These are phyloP conservation scores for Aspergillus fructus DNA, from an alignment of 2,329 filamentous ascomycete species.

Conservation along the genomic window DNA sequence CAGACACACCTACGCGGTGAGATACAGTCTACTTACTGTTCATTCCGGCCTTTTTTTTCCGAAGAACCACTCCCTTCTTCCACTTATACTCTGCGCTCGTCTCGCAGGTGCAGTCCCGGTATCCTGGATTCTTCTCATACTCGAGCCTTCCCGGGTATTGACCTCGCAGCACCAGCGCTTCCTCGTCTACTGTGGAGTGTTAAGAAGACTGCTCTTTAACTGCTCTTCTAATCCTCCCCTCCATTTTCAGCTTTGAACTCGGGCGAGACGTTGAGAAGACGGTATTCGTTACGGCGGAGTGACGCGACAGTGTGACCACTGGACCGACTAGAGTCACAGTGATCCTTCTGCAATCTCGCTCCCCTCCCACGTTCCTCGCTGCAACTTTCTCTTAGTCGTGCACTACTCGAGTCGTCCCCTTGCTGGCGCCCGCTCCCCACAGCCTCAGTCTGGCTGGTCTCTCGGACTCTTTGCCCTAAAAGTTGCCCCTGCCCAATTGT, in stretches of 20 bases:
- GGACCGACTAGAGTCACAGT: too few relatives aligned
- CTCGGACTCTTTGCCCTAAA: slow-evolving; percentile 19
- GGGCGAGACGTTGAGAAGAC: too few relatives aligned
- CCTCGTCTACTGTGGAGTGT: background rate
- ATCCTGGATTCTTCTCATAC: background rate
- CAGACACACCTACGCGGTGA: background rate
- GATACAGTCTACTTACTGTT: background rate
- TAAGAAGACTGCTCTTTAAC: background rate
- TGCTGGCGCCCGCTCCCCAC: slow-evolving; percentile 9
- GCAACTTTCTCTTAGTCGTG: background rate
- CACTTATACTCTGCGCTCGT: too few relatives aligned
- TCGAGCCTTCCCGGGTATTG: background rate
- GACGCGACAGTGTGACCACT: too few relatives aligned
- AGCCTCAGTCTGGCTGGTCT: slow-evolving; percentile 12
- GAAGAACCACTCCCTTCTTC: too few relatives aligned
- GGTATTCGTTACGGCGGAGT: too few relatives aligned
- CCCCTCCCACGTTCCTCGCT: background rate
- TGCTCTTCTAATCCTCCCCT: background rate
- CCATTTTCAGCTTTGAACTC: background rate
- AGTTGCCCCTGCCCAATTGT: slow-evolving; percentile 22
- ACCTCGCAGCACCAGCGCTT: background rate
- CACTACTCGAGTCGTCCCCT: background rate
- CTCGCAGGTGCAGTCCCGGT: background rate
- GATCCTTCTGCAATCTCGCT: background rate
- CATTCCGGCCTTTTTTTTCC: background rate